Percentiles rank a stretch among this genome's conserved stretches.
Conservation (phyloP, 1,284 basidiomycete genomes). For the Cryptococcus sp. region DNA sequence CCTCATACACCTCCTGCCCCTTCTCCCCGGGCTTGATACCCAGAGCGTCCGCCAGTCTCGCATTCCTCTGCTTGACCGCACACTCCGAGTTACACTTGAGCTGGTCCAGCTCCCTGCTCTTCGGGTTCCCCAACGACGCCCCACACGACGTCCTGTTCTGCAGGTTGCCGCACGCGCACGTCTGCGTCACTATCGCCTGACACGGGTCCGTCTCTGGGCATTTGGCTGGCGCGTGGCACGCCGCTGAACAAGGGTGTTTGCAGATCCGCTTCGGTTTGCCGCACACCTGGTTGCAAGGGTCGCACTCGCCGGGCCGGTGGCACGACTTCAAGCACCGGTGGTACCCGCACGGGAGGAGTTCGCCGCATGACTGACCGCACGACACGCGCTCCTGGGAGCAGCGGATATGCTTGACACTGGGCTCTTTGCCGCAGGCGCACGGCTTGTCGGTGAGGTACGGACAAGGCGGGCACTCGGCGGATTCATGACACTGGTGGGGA, state of each 20-base stretch:
- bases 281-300: slow-evolving; percentile 68
- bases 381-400: slow-evolving; percentile 75
- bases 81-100: slow-evolving; percentile 79
- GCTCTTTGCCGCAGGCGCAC: slow-evolving; percentile 85
- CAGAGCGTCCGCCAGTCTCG: slow-evolving; percentile 77
- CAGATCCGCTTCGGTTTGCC: slow-evolving; percentile 79
- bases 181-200: slow-evolving; percentile 58
- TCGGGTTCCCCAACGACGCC: slow-evolving; percentile 54
- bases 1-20: slow-evolving; percentile 55
- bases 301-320: slow-evolving; percentile 69
- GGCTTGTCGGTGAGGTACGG: slow-evolving; percentile 68
- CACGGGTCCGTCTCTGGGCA: slow-evolving; percentile 79
- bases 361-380: slow-evolving; percentile 76
- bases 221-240: slow-evolving; percentile 78
- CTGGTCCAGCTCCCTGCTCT: slow-evolving; percentile 49
- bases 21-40: slow-evolving; percentile 59
- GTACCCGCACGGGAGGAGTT: slow-evolving; percentile 72
- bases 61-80: slow-evolving; percentile 74
- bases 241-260: slow-evolving; percentile 66
- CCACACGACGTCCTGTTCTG: slow-evolving; percentile 70
- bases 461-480: slow-evolving; percentile 72
- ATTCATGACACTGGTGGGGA: slow-evolving; percentile 74
- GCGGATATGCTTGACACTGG: slow-evolving; percentile 53
- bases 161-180: slow-evolving; percentile 77
- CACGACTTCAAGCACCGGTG: slow-evolving; percentile 77